These are phyloP conservation scores for Pelargonium nanum DNA, from an alignment of 345 rosid species.

Conservation along the genomic window DNA sequence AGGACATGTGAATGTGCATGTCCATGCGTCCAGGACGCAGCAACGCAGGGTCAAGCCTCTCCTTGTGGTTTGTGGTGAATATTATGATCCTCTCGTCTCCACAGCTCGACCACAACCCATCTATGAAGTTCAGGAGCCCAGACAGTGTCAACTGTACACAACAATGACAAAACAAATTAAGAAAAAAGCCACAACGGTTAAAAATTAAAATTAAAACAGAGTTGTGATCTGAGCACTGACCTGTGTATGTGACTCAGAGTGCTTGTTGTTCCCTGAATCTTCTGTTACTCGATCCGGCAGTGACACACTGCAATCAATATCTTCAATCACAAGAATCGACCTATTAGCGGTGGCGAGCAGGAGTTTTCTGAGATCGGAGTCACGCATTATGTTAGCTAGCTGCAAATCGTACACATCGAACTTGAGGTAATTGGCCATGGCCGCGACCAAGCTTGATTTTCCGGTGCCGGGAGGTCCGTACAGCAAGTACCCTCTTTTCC, in stretches of 20 bases:
- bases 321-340: slow-evolving; percentile 61
- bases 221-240: neutral
- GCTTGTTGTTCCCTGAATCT: neutral
- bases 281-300: slow-evolving; percentile 23
- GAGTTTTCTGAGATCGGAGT: slow-evolving; percentile 41
- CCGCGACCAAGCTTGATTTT: slow-evolving; percentile 63
- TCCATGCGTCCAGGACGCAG: slow-evolving; percentile 73
- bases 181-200: no score
- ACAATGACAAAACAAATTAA: neutral
- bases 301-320: slow-evolving; percentile 47
- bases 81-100: slow-evolving; percentile 43
- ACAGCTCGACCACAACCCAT: slow-evolving; percentile 43
- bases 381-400: slow-evolving; percentile 30
- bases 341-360: slow-evolving; percentile 35
- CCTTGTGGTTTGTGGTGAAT: slow-evolving; percentile 61
- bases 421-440: slow-evolving; percentile 61
- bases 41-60: slow-evolving; percentile 56
- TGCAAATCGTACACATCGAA: slow-evolving; percentile 60
- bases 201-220: neutral
- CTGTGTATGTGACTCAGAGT: neutral
- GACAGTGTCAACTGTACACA: slow-evolving; percentile 28
- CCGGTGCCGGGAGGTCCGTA: slow-evolving; percentile 79
- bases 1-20: slow-evolving; percentile 69
- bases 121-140: slow-evolving; percentile 36
- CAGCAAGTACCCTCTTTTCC: slow-evolving; percentile 66